These are phyloP conservation scores for Trichoderma sp. DNA, from an alignment of 2,329 filamentous ascomycete genomes.

Conservation along the genomic window DNA sequence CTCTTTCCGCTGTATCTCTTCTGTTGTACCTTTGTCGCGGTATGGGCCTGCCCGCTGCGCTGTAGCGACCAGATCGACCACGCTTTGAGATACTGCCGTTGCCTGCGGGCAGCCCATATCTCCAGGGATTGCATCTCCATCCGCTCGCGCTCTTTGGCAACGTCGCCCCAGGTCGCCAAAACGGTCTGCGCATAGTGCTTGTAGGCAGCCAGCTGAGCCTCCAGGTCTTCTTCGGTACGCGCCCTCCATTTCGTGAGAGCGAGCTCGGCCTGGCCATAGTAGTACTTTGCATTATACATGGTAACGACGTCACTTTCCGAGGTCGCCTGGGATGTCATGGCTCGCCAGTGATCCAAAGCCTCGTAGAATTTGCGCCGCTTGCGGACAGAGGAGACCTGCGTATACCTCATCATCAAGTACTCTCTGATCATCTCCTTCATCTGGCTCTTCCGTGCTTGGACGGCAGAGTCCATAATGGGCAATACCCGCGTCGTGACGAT, in stretches of 20 bases:
- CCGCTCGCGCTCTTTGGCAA: constrained; percentile 33
- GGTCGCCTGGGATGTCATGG: constrained; percentile 26
- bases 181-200: constrained; percentile 32
- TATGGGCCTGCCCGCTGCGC: constrained; percentile 44
- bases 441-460: constrained; percentile 35
- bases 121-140: constrained; percentile 37
- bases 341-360: constrained; percentile 40
- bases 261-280: constrained; percentile 25
- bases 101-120: constrained; percentile 40
- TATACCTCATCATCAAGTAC: constrained; percentile 43
- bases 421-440: constrained; percentile 39
- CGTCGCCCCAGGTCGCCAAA: constrained; percentile 34
- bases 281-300: constrained; percentile 29
- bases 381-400: constrained; percentile 39
- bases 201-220: constrained; percentile 30
- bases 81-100: constrained; percentile 41
- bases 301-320: constrained; percentile 30
- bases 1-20: constrained; percentile 41
- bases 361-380: constrained; percentile 41
- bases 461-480: constrained; percentile 35
- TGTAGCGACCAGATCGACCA: constrained; percentile 46
- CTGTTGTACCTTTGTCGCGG: constrained; percentile 40
- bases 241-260: constrained; percentile 24
- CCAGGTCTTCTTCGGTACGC: constrained; percentile 28
- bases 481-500: constrained; percentile 38